A percentile compares a stretch with the other conserved stretches of the same genome.
phyloP scores from a whole-genome alignment of 164 flowering plant genomes.

The Protea cynaroides region DNA sequence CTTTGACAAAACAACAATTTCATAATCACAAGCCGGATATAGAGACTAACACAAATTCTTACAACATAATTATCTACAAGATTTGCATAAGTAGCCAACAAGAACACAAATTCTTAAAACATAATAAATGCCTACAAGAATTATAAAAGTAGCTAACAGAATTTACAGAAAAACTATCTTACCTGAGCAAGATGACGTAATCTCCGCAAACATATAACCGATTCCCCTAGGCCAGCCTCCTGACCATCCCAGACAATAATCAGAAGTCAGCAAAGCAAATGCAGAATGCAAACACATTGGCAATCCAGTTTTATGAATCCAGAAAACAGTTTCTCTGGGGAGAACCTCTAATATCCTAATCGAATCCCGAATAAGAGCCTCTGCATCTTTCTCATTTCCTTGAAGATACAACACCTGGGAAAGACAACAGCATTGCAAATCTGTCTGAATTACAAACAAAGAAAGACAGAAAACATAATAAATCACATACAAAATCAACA shows the following conservation, averaged over 20 bases:
- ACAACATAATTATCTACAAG: too few species aligned
- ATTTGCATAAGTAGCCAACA: not conserved
- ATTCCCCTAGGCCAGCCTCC: conserved; percentile 77
- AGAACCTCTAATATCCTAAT: conserved; percentile 77
- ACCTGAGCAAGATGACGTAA: conserved; percentile 79
- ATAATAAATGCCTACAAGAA: not conserved
- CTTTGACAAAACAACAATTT: too few species aligned
- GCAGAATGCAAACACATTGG: not conserved
- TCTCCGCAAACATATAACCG: conserved; percentile 53
- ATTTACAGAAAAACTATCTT: conserved; percentile 2
- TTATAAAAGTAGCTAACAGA: not conserved
- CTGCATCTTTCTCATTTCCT: conserved; percentile 70
- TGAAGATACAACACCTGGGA: conserved; percentile 67
- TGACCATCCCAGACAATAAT: conserved; percentile 20
- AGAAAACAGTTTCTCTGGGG: not conserved
- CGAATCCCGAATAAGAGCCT: conserved; percentile 62
- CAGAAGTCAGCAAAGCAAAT: conserved; percentile 2
- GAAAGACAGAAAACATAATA: not conserved
- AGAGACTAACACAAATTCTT: too few species aligned
- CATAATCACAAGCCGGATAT: too few species aligned
- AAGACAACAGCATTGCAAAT: conserved; percentile 1
- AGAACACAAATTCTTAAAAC: too few species aligned
- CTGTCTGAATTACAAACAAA: not conserved
- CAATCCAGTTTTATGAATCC: not conserved
- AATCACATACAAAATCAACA: not conserved